Evolutionary conservation across 257 asterid species (phyloP).

Genomic region (Thymus quinquecostatus): DNA sequence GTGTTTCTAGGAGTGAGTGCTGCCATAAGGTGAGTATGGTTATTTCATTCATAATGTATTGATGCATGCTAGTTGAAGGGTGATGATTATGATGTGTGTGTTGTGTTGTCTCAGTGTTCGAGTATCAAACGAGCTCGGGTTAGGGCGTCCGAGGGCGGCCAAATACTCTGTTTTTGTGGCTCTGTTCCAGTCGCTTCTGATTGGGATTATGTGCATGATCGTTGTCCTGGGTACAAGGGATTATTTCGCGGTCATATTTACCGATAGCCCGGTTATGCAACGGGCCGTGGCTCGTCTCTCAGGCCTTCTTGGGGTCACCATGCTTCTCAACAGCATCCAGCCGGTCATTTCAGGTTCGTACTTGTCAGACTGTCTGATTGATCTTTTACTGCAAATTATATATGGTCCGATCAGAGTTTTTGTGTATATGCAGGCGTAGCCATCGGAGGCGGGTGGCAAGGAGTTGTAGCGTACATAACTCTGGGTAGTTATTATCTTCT

Average conservation of each 20-base stretch:
- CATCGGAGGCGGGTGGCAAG: slow-evolving; percentile 87
- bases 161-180: slow-evolving; percentile 63
- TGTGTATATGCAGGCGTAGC: slow-evolving; percentile 58
- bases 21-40: slow-evolving; percentile 68
- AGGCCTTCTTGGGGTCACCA: slow-evolving; percentile 68
- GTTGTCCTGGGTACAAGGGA: slow-evolving; percentile 50
- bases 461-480: slow-evolving; percentile 71
- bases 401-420: no score
- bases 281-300: slow-evolving; percentile 70
- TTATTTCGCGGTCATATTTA: slow-evolving; percentile 57
- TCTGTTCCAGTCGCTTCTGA: slow-evolving; percentile 68
- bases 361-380: no score
- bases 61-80: no score
- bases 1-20: slow-evolving; percentile 80
- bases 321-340: slow-evolving; percentile 86
- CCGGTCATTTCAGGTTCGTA: slow-evolving; percentile 81
- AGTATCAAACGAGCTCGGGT: slow-evolving; percentile 80
- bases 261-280: slow-evolving; percentile 65
- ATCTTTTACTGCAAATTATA: no score
- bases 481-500: slow-evolving; percentile 65
- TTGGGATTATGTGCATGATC: slow-evolving; percentile 67
- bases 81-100: neutral
- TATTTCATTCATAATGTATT: no score
- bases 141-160: slow-evolving; percentile 69
- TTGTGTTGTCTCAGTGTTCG: slow-evolving; percentile 59